phyloP scores from a whole-genome alignment of 495 filamentous ascomycete species.

The Oidiodendron maius region DNA sequence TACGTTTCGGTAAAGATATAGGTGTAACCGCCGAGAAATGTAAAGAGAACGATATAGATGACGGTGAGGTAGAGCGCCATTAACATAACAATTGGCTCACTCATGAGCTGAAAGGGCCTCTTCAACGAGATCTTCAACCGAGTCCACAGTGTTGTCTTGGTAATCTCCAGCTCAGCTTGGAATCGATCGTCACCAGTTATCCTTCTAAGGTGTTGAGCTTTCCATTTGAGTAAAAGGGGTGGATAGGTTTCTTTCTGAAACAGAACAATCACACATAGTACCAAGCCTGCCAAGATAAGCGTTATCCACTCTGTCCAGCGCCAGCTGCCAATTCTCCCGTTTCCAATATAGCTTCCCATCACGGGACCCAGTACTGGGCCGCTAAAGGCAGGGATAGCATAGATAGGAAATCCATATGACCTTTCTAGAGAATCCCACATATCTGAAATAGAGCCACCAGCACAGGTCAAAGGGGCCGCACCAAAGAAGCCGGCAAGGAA shows the following conservation, averaged over 20 bases:
- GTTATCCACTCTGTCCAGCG: constrained; percentile 76
- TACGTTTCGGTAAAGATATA: constrained; percentile 58
- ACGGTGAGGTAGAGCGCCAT: constrained; percentile 56
- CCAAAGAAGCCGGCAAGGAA: constrained; percentile 72
- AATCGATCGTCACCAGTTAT: constrained; percentile 61
- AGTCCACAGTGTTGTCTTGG: constrained; percentile 51
- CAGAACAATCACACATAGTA: constrained; percentile 48
- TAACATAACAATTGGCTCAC: constrained; percentile 70
- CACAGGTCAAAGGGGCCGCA: constrained; percentile 71
- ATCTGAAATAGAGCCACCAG: constrained; percentile 78
- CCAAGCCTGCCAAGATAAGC: constrained; percentile 62
- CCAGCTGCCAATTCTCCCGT: constrained; percentile 59
- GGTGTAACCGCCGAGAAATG: constrained; percentile 59
- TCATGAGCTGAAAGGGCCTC: constrained; percentile 61
- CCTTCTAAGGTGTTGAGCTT: constrained; percentile 55
- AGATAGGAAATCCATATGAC: constrained; percentile 60
- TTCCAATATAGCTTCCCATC: constrained; percentile 64
- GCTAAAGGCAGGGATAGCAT: constrained; percentile 35
- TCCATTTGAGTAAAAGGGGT: constrained; percentile 54
- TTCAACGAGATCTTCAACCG: constrained; percentile 59
- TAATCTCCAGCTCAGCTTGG: constrained; percentile 61
- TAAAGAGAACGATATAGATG: constrained; percentile 62
- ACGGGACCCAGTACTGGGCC: constrained; percentile 37
- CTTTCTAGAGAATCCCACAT: constrained; percentile 64
- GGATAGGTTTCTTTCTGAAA: constrained; percentile 71